Conservation (phyloP, 2,329 filamentous ascomycete species). For the Calycina marina region DNA sequence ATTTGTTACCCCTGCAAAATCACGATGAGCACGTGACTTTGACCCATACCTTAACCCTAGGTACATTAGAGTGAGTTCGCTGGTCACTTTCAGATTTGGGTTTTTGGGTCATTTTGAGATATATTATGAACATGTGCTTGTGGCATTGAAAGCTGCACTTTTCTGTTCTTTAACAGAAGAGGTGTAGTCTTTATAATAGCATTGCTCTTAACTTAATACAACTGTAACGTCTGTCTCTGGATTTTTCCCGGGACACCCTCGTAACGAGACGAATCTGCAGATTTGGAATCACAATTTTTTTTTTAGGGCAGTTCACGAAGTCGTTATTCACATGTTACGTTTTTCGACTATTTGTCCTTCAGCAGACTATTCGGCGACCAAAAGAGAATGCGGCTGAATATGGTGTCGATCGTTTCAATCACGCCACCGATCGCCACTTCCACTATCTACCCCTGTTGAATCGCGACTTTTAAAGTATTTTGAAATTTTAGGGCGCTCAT, state of each 20-base stretch:
- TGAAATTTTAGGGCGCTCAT: not conserved
- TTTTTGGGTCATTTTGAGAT: no score
- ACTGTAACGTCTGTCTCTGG: slow-evolving; percentile 1
- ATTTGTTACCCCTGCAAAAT: no score
- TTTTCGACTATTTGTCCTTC: not conserved
- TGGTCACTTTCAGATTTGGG: no score
- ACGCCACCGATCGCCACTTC: not conserved
- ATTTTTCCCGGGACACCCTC: not conserved
- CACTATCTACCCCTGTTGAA: not conserved
- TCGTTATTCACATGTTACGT: slow-evolving; percentile 1
- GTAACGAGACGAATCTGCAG: slow-evolving; percentile 1
- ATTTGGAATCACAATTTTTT: slow-evolving; percentile 1
- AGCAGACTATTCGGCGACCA: not conserved
- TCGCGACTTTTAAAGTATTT: slow-evolving; percentile 1
- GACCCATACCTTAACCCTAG: no score
- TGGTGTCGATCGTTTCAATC: not conserved
- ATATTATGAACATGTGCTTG: no score
- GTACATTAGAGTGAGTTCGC: no score
- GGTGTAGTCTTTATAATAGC: no score
- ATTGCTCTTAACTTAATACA: no score
- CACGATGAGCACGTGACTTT: no score
- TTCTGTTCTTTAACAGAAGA: no score
- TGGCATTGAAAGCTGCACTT: no score
- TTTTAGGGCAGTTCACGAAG: not conserved
- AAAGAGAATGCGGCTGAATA: not conserved